phyloP scores from a whole-genome alignment of 2,329 filamentous ascomycete species.

The Rhinocladiella similis region DNA sequence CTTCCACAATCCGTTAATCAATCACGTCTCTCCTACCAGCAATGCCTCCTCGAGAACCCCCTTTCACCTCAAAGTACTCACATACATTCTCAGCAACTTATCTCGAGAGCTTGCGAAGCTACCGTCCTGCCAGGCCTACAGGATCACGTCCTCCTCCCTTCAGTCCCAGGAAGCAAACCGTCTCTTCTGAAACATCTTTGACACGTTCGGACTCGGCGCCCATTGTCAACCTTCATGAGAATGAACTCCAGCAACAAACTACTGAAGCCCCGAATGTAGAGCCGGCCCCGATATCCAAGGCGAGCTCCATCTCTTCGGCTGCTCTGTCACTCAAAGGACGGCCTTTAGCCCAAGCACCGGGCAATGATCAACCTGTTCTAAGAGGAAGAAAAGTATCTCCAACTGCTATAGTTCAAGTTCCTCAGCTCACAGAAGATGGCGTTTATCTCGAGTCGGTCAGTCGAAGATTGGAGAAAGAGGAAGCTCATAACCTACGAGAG shows the following conservation, averaged over 20 bases:
- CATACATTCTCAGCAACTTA: constrained; percentile 52
- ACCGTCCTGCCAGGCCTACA: constrained; percentile 57
- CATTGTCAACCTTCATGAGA: background rate
- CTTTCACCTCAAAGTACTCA: constrained; percentile 28
- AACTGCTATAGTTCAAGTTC: constrained; percentile 34
- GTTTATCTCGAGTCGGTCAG: constrained; percentile 56
- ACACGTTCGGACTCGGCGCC: constrained; percentile 29
- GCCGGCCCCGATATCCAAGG: constrained; percentile 12
- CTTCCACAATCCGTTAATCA: background rate
- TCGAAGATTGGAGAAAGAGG: constrained; percentile 59
- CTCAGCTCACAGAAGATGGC: constrained; percentile 38
- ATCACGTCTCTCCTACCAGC: background rate
- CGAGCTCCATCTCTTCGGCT: constrained; percentile 17
- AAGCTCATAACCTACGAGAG: constrained; percentile 56
- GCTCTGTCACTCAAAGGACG: constrained; percentile 31
- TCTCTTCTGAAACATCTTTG: constrained; percentile 14
- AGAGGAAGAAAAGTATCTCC: constrained; percentile 40
- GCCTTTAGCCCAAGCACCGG: constrained; percentile 40
- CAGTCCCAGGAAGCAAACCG: constrained; percentile 14
- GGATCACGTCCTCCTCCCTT: constrained; percentile 61
- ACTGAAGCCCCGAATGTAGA: background rate
- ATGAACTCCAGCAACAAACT: constrained; percentile 1
- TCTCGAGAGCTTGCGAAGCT: constrained; percentile 59
- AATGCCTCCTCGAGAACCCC: constrained; percentile 22
- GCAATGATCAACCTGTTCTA: constrained; percentile 32